Evolutionary conservation across 768 basidiomycete genomes (phyloP), one percentile per base, ranked within the genome.

Genomic region (Boletus tylopilopsis): DNA sequence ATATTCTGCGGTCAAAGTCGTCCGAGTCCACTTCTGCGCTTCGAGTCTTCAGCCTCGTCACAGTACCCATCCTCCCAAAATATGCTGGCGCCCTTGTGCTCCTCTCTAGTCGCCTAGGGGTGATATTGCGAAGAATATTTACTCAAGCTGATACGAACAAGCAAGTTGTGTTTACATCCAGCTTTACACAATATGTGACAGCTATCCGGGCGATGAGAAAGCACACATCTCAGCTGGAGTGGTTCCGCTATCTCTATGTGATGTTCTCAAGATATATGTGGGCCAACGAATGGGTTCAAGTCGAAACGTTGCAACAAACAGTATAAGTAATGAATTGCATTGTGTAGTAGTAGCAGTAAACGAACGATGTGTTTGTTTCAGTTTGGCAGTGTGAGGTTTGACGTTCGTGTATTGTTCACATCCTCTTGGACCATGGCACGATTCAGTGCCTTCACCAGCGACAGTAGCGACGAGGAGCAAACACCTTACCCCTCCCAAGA

Each of bases 201-300:
- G 80, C 85, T 4, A 61, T 87, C 12, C 60, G 68, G 23, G 91
- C 93, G 6, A 92, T 94, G 84, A 67, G 69, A 52, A 69, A 75
- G 49, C 94, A 96, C 57, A 53, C 69, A 46, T 83, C 82, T 51
- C 94, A 96, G 72, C 69, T 91, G 50, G 80, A 82, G 36, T 94
- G 93, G 93, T 95, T 92, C 72, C 79, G 94, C 35, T 91, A 87
- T 80, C 69, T 94, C 48, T 89, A 93, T 62, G 74, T 94, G 33
- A 55, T 69, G 19, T 89, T 85, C 62, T 93, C 90, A 16, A 76
- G 86, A 49, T 92, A 94, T 62, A 87, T 95, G 90, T 95, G 94
- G 93, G 80, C 89, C 23, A 94, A 94, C 54, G 85, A 89, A 55
- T 90, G 90, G 80, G 72, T 75, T 2, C 78, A 83, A 63, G 59